These are phyloP conservation scores for Spergularia bocconei DNA, from an alignment of 148 eudicot genomes.

Conservation along the genomic window DNA sequence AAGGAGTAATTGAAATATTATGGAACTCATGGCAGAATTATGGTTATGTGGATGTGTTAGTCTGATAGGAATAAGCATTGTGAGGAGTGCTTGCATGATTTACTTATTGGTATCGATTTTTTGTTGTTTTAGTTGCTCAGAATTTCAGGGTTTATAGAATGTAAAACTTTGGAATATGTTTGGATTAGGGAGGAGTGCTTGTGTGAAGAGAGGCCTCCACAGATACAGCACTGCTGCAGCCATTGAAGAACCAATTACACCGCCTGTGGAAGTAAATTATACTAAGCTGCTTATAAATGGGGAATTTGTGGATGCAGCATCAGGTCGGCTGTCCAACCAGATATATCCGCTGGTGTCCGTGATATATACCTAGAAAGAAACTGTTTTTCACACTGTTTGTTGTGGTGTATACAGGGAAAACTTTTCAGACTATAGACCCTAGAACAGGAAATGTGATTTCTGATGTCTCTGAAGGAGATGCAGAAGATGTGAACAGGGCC, in stretches of 20 bases:
- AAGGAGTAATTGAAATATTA: no score
- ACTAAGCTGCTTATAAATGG: slow-evolving; percentile 69
- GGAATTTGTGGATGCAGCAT: slow-evolving; percentile 63
- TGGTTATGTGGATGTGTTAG: no score
- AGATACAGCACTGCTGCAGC: slow-evolving; percentile 55
- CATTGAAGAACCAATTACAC: slow-evolving; percentile 50
- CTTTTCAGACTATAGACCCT: slow-evolving; percentile 68
- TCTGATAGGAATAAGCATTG: no score
- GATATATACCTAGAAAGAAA: background rate
- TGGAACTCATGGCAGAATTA: no score
- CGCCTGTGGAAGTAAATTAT: slow-evolving; percentile 52
- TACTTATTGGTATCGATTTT: no score
- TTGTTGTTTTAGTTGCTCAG: no score
- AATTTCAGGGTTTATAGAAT: no score
- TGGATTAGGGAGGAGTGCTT: slow-evolving; percentile 39
- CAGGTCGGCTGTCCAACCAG: slow-evolving; percentile 32
- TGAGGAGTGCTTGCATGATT: no score
- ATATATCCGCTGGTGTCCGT: background rate
- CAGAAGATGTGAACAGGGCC: slow-evolving; percentile 71
- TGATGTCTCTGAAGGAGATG: slow-evolving; percentile 74
- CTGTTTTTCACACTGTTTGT: background rate
- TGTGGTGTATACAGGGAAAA: slow-evolving; percentile 45
- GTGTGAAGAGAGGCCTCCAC: slow-evolving; percentile 32
- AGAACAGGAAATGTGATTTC: slow-evolving; percentile 78
- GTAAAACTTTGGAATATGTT: background rate